Conservation (phyloP, 345 rosid genomes). For the Sapria himalayana region DNA sequence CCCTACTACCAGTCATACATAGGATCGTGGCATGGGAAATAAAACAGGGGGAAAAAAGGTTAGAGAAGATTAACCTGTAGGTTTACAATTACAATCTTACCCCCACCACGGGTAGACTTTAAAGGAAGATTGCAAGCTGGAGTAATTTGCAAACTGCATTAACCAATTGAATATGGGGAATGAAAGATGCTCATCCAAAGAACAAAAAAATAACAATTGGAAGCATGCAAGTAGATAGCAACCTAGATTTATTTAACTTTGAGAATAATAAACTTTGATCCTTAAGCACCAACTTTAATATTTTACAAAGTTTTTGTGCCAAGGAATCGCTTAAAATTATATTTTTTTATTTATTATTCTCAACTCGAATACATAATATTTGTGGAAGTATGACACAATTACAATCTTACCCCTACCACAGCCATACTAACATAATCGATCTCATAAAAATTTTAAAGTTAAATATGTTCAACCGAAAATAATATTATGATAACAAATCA, state of each 20-base stretch:
- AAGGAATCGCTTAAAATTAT: too few relatives aligned
- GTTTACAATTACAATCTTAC: constrained; percentile 81
- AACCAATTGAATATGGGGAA: too few relatives aligned
- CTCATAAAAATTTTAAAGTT: too few relatives aligned
- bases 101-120: constrained; percentile 73
- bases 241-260: background rate
- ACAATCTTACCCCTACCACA: too few relatives aligned
- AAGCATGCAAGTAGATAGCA: background rate
- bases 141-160: constrained; percentile 90
- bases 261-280: background rate
- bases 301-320: too few relatives aligned
- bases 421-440: too few relatives aligned
- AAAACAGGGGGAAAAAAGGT: background rate
- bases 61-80: constrained; percentile 43
- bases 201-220: background rate
- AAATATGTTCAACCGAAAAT: too few relatives aligned
- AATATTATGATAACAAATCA: too few relatives aligned
- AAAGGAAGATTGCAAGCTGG: constrained; percentile 98
- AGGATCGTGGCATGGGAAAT: background rate
- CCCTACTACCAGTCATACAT: too few relatives aligned
- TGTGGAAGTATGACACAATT: too few relatives aligned
- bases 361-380: too few relatives aligned
- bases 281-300: background rate
- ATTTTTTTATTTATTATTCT: too few relatives aligned
- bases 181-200: background rate